Evolutionary conservation across 1,284 basidiomycete genomes (phyloP).

Genomic region (Pseudozyma hubeiensis): DNA sequence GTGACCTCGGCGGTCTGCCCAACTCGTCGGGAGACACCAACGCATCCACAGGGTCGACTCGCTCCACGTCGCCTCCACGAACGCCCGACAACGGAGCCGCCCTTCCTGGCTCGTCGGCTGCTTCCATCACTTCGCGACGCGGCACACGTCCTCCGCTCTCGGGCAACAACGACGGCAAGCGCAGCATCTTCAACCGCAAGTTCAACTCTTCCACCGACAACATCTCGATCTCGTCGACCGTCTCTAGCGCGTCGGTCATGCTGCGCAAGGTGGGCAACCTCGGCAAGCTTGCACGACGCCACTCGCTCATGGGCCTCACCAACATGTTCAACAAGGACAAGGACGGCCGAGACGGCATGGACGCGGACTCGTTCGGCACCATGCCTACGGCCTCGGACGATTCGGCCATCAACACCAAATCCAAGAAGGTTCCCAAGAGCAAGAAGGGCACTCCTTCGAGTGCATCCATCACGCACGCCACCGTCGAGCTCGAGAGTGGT

Average conservation of each 20-base stretch:
- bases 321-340: slow-evolving; percentile 78
- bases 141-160: slow-evolving; percentile 58
- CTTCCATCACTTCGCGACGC: slow-evolving; percentile 61
- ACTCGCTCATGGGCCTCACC: slow-evolving; percentile 91
- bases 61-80: slow-evolving; percentile 60
- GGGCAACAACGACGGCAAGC: slow-evolving; percentile 51
- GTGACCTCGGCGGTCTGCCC: slow-evolving; percentile 36
- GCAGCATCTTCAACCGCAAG: slow-evolving; percentile 85
- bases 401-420: slow-evolving; percentile 47
- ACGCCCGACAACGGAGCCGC: slow-evolving; percentile 59
- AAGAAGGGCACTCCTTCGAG: slow-evolving; percentile 77
- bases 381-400: slow-evolving; percentile 70
- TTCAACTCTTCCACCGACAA: slow-evolving; percentile 96
- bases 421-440: slow-evolving; percentile 68
- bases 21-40: slow-evolving; percentile 57
- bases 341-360: slow-evolving; percentile 71
- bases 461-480: slow-evolving; percentile 83
- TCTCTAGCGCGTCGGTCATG: slow-evolving; percentile 94
- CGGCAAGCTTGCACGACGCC: slow-evolving; percentile 88
- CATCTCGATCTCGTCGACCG: slow-evolving; percentile 95
- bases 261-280: slow-evolving; percentile 95
- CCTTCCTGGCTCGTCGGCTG: slow-evolving; percentile 52
- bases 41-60: slow-evolving; percentile 60
- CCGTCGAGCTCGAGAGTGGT: slow-evolving; percentile 81
- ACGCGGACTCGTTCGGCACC: slow-evolving; percentile 74